Base-by-base conservation (phyloP, 2,329 filamentous ascomycete species). In the Nothophoma quercina region DNA sequence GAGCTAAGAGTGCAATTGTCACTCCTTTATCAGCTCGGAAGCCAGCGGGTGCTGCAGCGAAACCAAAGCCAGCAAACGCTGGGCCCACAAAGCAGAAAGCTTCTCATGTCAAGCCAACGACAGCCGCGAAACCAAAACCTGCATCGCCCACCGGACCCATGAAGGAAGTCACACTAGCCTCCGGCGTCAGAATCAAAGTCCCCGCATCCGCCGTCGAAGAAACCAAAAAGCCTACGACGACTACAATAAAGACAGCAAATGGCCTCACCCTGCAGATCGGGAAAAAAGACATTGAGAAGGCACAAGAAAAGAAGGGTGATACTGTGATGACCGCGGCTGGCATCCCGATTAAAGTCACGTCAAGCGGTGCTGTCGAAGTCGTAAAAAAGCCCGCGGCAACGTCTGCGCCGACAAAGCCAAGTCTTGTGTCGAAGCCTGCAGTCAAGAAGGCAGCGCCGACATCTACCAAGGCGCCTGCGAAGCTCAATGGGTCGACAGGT, bases 101-200 rank as follows among this genome's bases (percentile, higher is more conserved):
- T 28, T 35, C 26, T 15, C 42, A 33, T n/a, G 36, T 46, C n/a
- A 55, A 53, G 25, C 22, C 44, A 9, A n/a, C 28, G 12, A 13
- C 53, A 39, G 29, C 59, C 48, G 38, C 47, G 12, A 52, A 52
- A 18, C 13, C 53, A 15, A 59, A 59, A 10, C 55, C 59, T 15
- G 43, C 58, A 29, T 29, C 55, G 12, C 38, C 59, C 2, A 52
- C 45, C 6, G 62, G 61, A 7, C 60, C 65, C 18, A 73, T 63
- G 64, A 70, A 67, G 29, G 65, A 67, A 40, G 45, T 73, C 3
- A 68, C 61, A 32, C 62, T 66, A 8, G 61, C 63, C 16, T 70
- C 70, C 4, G 70, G 70, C 1, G 64, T 74, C 6, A 65, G 56
- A 7, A 71, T 73, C 60, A 73, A 73, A 41, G 58, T 74, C 7